Base-by-base conservation (phyloP, 495 filamentous ascomycete species). In the Penicillium lagena region DNA sequence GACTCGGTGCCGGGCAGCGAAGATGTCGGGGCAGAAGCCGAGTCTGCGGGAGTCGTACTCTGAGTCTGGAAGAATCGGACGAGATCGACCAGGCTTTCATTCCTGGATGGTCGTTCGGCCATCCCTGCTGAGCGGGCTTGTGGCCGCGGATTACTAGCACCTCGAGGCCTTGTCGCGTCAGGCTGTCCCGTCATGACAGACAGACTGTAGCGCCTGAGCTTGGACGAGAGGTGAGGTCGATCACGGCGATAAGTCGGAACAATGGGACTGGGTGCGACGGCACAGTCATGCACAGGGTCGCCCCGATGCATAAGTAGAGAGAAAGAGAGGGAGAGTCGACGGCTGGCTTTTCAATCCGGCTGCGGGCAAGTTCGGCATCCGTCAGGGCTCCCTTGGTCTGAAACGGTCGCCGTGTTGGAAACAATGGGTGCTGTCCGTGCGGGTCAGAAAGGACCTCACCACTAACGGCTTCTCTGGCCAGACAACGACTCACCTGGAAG, bases 261-360 rank as follows among this genome's bases (percentile, higher is more conserved):
- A 31, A 66, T 58, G 39, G 69, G 69, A 50, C 63, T 63, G n/a
- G 67, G 67, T 47, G 69, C 69, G 42, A 63, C 53, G 37, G 55
- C 58, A 55, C 51, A 49, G 43, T 60, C 56, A 47, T 58, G 43
- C 45, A 50, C 40, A 15, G 55, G 39, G 32, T 56, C 58, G 51
- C 51, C 51, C 46, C 60, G 50, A 56, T 64, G 63, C 67, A 71
- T 71, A 58, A 40, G 34, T 32, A 43, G 34, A 42, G 15, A 12
- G 45, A 40, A 47, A 51, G 39, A 43, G 34, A 42, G 15, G 28
- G 45, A 40, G 51, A 49, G 55, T 37, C 28, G 17, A 29, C 50
- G 45, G 47, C 32, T 49, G 49, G 35, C 35, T 55, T 58, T 48
- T 33, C 56, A 57, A 55, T 46, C 37, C 41, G 46, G 42, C 40